Evolutionary conservation across 805 yeast genomes (phyloP).

Genomic region (Saccharomycopsis babjevae): DNA sequence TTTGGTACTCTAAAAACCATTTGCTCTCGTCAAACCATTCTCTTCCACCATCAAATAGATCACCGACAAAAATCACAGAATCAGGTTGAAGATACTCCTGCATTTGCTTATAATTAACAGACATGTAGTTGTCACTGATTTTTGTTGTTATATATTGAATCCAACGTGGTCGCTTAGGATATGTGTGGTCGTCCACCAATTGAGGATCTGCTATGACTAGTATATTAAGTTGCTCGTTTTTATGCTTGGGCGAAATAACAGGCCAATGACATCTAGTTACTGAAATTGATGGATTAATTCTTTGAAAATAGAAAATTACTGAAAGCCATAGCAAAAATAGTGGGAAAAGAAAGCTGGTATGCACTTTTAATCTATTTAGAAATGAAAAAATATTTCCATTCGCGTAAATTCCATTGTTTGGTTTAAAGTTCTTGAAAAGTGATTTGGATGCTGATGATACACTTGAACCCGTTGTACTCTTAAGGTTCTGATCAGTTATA

Average conservation of each 20-base stretch:
- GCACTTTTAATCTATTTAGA: slow-evolving; percentile 2
- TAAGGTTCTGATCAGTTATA: neutral
- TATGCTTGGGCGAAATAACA: neutral
- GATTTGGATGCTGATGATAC: neutral
- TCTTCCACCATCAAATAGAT: slow-evolving; percentile 90
- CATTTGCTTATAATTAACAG: slow-evolving; percentile 57
- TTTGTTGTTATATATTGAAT: slow-evolving; percentile 46
- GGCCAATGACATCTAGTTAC: slow-evolving; percentile 33
- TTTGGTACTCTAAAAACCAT: slow-evolving; percentile 60
- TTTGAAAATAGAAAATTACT: slow-evolving; percentile 43
- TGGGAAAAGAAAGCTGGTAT: slow-evolving; percentile 17
- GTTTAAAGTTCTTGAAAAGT: neutral
- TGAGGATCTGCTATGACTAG: slow-evolving; percentile 89
- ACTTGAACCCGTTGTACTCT: neutral
- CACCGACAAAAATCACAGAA: slow-evolving; percentile 74
- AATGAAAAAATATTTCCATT: neutral
- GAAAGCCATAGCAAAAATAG: slow-evolving; percentile 32
- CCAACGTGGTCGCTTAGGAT: slow-evolving; percentile 54
- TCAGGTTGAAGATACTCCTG: slow-evolving; percentile 60
- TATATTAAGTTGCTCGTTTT: slow-evolving; percentile 25
- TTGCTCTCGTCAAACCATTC: slow-evolving; percentile 56
- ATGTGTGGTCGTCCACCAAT: slow-evolving; percentile 78
- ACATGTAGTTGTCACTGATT: slow-evolving; percentile 70
- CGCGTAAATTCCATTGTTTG: no score
- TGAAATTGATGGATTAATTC: slow-evolving; percentile 36